phyloP scores from a whole-genome alignment of 2,329 filamentous ascomycete species.

The Neonectria sp. region DNA sequence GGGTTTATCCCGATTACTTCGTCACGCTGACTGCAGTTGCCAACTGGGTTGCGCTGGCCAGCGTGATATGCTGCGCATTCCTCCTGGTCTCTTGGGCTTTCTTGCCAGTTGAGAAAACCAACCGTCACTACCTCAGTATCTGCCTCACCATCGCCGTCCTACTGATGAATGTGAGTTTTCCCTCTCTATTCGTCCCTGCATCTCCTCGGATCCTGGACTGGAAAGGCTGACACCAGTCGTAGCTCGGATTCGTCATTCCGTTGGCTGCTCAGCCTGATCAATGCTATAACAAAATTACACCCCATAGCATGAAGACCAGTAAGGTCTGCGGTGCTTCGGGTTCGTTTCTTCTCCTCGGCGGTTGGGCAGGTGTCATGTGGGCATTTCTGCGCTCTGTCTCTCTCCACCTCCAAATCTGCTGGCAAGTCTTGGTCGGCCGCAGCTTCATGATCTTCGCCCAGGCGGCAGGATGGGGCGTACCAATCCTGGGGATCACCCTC shows the following conservation, averaged over 20 bases:
- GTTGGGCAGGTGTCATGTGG: slow-evolving; percentile 89
- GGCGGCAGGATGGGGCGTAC: slow-evolving; percentile 86
- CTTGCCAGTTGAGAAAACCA: slow-evolving; percentile 89
- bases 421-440: slow-evolving; percentile 91
- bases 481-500: slow-evolving; percentile 80
- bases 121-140: slow-evolving; percentile 93
- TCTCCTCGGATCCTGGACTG: background rate
- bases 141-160: slow-evolving; percentile 83
- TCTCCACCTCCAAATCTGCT: slow-evolving; percentile 97
- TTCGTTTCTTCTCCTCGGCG: slow-evolving; percentile 87
- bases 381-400: slow-evolving; percentile 91
- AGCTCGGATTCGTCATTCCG: slow-evolving; percentile 94
- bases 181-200: background rate
- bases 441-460: slow-evolving; percentile 92
- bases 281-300: slow-evolving; percentile 92
- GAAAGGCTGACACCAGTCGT: slow-evolving; percentile 39
- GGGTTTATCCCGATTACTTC: slow-evolving; percentile 76
- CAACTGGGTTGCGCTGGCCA: slow-evolving; percentile 87
- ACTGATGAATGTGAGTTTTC: slow-evolving; percentile 80
- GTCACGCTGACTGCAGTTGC: slow-evolving; percentile 73
- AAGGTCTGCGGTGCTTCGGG: slow-evolving; percentile 90
- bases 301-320: slow-evolving; percentile 89
- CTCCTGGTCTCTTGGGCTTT: slow-evolving; percentile 84
- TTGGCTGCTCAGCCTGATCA: slow-evolving; percentile 83
- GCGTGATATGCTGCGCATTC: slow-evolving; percentile 80